Base-by-base conservation (phyloP, 139 green algal species). In the Tetraselmis chui region DNA sequence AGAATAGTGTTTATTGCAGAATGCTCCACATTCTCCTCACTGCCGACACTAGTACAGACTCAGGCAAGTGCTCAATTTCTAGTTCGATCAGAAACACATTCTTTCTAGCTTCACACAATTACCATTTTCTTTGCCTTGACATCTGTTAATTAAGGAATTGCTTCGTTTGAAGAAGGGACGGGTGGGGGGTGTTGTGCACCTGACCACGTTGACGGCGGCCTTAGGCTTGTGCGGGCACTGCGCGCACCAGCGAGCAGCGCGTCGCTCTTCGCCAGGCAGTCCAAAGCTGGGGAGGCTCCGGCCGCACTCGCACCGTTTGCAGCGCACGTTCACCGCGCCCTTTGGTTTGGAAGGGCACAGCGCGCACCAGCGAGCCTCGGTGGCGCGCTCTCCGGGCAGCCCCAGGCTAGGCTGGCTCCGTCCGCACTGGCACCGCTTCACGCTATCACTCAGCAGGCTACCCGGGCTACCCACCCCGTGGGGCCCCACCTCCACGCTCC, bases 271-370 rank as follows among this genome's bases (percentile, higher is more conserved):
- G 74, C 74, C 74, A 5, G 74, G 74, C 74, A 77, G 74, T 22
- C 74, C 74, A 29, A 31, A 77, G 74, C 5, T 28, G 26, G 74
- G 74, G 5, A 77, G 74, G 26, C 26, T 29, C 23, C 74, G 74
- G 74, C 74, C 74, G 74, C 74, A 77, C 74, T 77, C 74, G 74
- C 74, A 77, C 2, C 74, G 74, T 25, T 77, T 77, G 74, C n/a
- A 29, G 2, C n/a, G 25, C 26, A 77, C 74, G 74, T 77, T 29
- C 5, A 77, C 18, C 2, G 74, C 74, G 74, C n/a, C 26, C 5
- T 22, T 25, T 2, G 74, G 74, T 25, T 77, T 77, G 74, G 74
- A 31, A 25, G 74, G 74, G 74, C 74, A 77, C 74, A 30, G 74
- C 5, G 25, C n/a, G 74, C 74, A 77, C 74, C 74, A 77, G 26